Base-by-base conservation (phyloP, 108 stramenopile genomes). In the Epithemia pelagica region DNA sequence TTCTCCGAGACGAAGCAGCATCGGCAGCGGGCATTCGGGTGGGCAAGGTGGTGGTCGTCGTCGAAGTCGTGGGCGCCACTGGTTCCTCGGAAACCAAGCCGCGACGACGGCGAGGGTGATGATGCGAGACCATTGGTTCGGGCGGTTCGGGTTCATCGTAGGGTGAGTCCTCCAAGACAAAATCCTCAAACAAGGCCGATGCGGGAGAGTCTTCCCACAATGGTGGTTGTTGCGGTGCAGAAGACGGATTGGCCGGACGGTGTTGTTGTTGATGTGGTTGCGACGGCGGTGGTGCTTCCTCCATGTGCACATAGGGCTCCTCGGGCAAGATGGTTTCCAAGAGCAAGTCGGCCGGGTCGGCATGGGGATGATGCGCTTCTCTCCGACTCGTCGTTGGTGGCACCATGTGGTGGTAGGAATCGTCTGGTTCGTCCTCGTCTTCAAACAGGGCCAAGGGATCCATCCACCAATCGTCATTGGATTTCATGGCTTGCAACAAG, bases 401-500 rank as follows among this genome's bases (percentile, higher is more conserved):
- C 15, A n/a, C 23, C 21, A 10, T 8, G 58, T 22, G 8, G 15
- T 31, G 32, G 7, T 25, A 24, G 8, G 8, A 2, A 2, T 25
- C 28, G 18, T 55, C 21, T 8, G 2, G 23, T 56, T 53, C 29
- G 3, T 27, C 27, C 51, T 64, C 62, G 5, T 66, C 71, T 25
- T 66, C 71, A 66, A 72, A 72, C 37, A 59, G 24, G 19, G 71
- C 71, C 28, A 72, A 59, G 29, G 71, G 71, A 72, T 72, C 71
- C 37, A 57, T 72, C 71, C 71, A 72, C 71, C 71, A 72, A 18
- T 72, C 71, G 5, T 72, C 58, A 19, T 55, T 56, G 7, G 33
- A 28, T 19, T 64, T 64, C 15, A 10, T 46, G 10, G 15, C 15
- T 5, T 5, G 10, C 15, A 10, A 5, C 37, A 46, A 15, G 10